Evolutionary conservation across 306 rosid genomes (phyloP), one percentile per base, ranked within the genome.

Genomic region (Dryas octopetala): DNA sequence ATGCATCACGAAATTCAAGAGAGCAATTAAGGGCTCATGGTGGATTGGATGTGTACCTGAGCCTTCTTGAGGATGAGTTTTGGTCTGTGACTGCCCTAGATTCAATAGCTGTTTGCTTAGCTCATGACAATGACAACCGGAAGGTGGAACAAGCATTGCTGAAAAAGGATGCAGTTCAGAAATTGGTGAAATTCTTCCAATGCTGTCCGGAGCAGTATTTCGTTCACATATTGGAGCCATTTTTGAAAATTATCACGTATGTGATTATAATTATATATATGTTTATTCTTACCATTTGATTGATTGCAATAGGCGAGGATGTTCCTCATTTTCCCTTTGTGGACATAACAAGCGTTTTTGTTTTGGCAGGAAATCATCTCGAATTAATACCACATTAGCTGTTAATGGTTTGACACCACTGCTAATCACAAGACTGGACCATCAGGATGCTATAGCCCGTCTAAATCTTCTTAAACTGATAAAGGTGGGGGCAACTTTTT

Each of bases 1-100:
- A 96, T 85, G 99, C 99, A 65, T 96, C 99, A 75, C 92, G 99
- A 61, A 96, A 96, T 82, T 96, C 99, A 7, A 88, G 99, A 82
- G 99, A 96, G 90, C 99, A 96, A 76, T 76, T 96, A 80, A 87
- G 99, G 84, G 99, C 99, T 61, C 99, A 96, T 76, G 99, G 99
- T 71, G 99, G 99, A 50, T 88, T 96, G 86, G 99, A 96, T 85
- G 93, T 92, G 74, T 96, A 96, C 79, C 85, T 96, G 87, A 89
- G 92, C 88, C 99, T 96, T 77, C 98, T 96, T 45, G 99, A 96
- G 83, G 98, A 96, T 79, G 90, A 89, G 68, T 1, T 85, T 76
- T 96, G 98, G 99, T 96, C 99, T 47, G 99, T 92, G 84, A 90
- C 98, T 6, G 98, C 98, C 17, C 85, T 96, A 78, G 99, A 96